Evolutionary conservation across 202 grass and related monocot genomes (phyloP).

Genomic region (Zoysia matrella): DNA sequence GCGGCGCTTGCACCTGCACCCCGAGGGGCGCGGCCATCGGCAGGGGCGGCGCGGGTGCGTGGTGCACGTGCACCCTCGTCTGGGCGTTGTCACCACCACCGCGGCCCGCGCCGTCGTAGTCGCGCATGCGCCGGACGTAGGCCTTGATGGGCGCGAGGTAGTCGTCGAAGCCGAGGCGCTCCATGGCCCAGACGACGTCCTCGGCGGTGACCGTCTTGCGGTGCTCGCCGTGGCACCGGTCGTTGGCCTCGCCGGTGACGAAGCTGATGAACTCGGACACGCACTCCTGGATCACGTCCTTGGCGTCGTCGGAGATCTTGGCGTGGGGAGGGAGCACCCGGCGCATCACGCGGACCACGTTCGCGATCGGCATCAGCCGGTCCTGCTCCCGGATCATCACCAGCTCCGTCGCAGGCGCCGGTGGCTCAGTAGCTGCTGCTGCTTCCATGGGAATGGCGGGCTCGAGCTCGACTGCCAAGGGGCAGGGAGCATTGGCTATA

Average conservation of each 20-base stretch:
- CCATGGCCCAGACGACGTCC: slow-evolving; percentile 65
- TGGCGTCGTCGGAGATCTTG: slow-evolving; percentile 68
- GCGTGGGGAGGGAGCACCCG: slow-evolving; percentile 53
- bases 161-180: slow-evolving; percentile 60
- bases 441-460: not conserved
- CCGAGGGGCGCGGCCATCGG: not conserved
- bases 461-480: not conserved
- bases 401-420: not conserved
- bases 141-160: slow-evolving; percentile 44
- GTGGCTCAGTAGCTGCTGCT: not conserved
- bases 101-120: slow-evolving; percentile 36
- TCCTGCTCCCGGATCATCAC: slow-evolving; percentile 51
- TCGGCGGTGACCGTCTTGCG: slow-evolving; percentile 70
- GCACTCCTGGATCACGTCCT: slow-evolving; percentile 67
- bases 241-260: slow-evolving; percentile 68
- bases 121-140: slow-evolving; percentile 49
- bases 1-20: not conserved
- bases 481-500: not conserved
- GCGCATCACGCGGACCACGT: slow-evolving; percentile 68
- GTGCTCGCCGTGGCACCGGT: slow-evolving; percentile 58
- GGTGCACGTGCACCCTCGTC: not conserved
- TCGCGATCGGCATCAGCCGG: slow-evolving; percentile 53
- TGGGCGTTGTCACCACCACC: not conserved
- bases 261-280: slow-evolving; percentile 78
- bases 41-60: not conserved